Conservation (phyloP, 2,329 filamentous ascomycete genomes). For the Zymoseptoria pseudotritici region DNA sequence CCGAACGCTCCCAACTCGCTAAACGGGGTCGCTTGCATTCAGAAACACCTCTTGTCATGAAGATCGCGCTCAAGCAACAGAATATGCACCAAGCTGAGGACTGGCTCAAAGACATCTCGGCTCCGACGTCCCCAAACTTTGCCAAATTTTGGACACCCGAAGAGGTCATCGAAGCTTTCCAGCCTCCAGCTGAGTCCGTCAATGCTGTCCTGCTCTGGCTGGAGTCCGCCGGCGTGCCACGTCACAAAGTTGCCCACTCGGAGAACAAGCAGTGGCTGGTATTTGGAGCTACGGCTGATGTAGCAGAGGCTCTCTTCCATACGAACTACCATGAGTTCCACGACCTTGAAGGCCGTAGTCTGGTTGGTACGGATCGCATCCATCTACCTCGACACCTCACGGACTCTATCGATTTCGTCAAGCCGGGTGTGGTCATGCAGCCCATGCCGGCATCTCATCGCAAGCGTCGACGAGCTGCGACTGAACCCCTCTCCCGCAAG, state of each 20-base stretch:
- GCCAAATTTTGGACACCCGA: slow-evolving; percentile 30
- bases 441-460: background rate
- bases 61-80: slow-evolving; percentile 19
- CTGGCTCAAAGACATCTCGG: slow-evolving; percentile 26
- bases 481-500: too few relatives aligned
- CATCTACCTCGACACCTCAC: slow-evolving; percentile 33
- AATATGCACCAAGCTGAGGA: slow-evolving; percentile 19
- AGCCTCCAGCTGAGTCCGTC: slow-evolving; percentile 28
- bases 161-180: slow-evolving; percentile 35
- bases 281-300: slow-evolving; percentile 30
- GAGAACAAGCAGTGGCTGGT: slow-evolving; percentile 32
- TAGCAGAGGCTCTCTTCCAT: slow-evolving; percentile 33
- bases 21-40: slow-evolving; percentile 30
- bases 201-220: slow-evolving; percentile 35
- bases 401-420: slow-evolving; percentile 49
- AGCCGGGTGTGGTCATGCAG: slow-evolving; percentile 44
- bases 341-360: slow-evolving; percentile 18
- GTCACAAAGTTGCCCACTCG: slow-evolving; percentile 24
- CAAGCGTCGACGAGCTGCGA: too few relatives aligned
- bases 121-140: slow-evolving; percentile 27
- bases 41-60: slow-evolving; percentile 26
- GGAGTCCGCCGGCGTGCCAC: slow-evolving; percentile 22
- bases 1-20: slow-evolving; percentile 21
- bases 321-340: slow-evolving; percentile 33
- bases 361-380: slow-evolving; percentile 36